These are phyloP conservation scores for Alternaria gansuensis DNA, from an alignment of 2,329 filamentous ascomycete species.

Conservation along the genomic window DNA sequence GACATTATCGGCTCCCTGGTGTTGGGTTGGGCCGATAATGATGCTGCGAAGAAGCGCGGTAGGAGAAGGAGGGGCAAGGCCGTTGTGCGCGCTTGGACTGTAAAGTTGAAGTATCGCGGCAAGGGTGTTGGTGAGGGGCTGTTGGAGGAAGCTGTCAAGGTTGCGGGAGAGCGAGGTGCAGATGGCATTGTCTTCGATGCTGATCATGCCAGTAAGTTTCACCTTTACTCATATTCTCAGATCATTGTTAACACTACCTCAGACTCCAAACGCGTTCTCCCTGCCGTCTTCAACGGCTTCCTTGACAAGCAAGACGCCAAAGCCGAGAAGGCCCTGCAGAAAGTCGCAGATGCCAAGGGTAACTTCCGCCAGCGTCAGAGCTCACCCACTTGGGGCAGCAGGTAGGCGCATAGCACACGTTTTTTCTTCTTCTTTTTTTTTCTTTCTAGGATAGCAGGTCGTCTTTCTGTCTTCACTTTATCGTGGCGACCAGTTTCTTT, in stretches of 20 bases:
- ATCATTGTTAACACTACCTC: slow-evolving; percentile 23
- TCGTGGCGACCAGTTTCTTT: slow-evolving; percentile 26
- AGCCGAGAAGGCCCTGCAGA: slow-evolving; percentile 50
- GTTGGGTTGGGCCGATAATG: slow-evolving; percentile 68
- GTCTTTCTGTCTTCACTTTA: slow-evolving; percentile 25
- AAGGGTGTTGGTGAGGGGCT: slow-evolving; percentile 77
- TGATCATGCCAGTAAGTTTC: slow-evolving; percentile 76
- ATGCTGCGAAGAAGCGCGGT: slow-evolving; percentile 56
- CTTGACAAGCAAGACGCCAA: slow-evolving; percentile 47
- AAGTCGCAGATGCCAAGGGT: slow-evolving; percentile 52
- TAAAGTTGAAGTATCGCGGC: slow-evolving; percentile 71
- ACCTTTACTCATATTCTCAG: neutral
- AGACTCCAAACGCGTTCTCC: slow-evolving; percentile 50
- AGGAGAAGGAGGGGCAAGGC: slow-evolving; percentile 68
- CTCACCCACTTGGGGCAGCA: slow-evolving; percentile 51
- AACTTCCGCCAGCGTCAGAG: slow-evolving; percentile 52
- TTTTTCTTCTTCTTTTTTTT: slow-evolving; percentile 4
- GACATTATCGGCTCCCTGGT: slow-evolving; percentile 76
- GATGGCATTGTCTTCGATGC: slow-evolving; percentile 75
- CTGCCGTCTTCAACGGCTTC: slow-evolving; percentile 48
- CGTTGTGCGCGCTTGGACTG: slow-evolving; percentile 84
- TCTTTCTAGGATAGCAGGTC: slow-evolving; percentile 10
- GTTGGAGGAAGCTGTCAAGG: slow-evolving; percentile 74
- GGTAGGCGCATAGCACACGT: slow-evolving; percentile 28
- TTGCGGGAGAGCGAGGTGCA: slow-evolving; percentile 74